Evolutionary conservation across 768 basidiomycete genomes (phyloP), one percentile per base, ranked within the genome.

Genomic region (Hypsizygus marmoreus): DNA sequence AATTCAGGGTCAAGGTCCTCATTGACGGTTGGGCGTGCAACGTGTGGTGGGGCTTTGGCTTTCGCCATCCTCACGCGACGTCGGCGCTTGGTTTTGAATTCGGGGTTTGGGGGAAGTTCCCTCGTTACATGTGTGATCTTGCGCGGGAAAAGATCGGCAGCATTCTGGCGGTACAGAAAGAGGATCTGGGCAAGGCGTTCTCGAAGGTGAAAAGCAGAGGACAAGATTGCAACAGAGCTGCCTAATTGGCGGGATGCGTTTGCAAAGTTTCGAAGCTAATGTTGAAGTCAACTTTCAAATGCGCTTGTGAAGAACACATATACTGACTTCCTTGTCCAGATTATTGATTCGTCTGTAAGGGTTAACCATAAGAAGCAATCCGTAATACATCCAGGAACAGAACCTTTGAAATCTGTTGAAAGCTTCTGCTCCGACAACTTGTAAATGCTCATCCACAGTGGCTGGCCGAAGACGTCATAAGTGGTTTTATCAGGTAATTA

Each of bases 211-310:
- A 80, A 86, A 0, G 84, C 79, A 10, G 86, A 87, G 11, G 86
- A 86, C 5, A 88, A 72, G 43, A 90, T 86, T 6, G 84, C 86
- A 16, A 88, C 84, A 4, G 86, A 88, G 45, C 83, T 85, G 19
- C 88, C 88, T 0, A 90, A 72, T 58, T 87, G 87, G 28, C 86
- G 80, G 16, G 85, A 79, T 10, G 87, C 85, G 54, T 88, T 86
- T 28, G 84, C 80, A 60, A 88, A 88, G 61, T 84, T 86, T 35
- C 85, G 77, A 12, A 90, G 74, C 83, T 88, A 40, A n/a, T 25
- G 22, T 43, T 29, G 40, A 31, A 23, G 19, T 23, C 42, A 31
- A 41, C 40, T 23, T 37, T 39, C 41, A 32, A 22, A 38, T 26
- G 32, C 19, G 43, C 40, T 34, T 44, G 22, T 13, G 24, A 45